These are phyloP conservation scores for Diaporthe helianthi DNA, from an alignment of 2,329 filamentous ascomycete genomes.

Conservation along the genomic window DNA sequence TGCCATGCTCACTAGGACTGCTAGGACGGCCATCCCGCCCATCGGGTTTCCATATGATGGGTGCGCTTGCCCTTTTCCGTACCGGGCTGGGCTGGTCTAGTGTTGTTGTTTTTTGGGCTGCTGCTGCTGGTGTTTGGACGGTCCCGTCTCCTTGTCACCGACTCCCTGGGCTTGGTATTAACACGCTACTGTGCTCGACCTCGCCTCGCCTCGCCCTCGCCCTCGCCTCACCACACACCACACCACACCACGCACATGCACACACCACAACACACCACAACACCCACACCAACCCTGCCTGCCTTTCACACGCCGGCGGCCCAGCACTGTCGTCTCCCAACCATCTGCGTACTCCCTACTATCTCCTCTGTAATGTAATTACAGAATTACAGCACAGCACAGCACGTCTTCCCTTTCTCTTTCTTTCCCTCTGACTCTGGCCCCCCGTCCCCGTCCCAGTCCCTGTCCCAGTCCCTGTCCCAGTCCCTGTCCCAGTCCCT, in stretches of 20 bases:
- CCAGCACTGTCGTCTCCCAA: not conserved
- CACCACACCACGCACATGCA: no score
- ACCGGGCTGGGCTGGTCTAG: not conserved
- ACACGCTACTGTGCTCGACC: not conserved
- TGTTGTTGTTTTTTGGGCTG: not conserved
- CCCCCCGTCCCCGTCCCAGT: not conserved
- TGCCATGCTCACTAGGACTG: conserved; percentile 1
- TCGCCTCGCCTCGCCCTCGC: not conserved
- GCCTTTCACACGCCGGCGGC: not conserved
- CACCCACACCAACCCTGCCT: conserved; percentile 10
- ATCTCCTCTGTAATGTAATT: conserved; percentile 3
- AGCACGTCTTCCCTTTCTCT: not conserved
- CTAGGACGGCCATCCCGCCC: not conserved
- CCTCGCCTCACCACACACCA: no score
- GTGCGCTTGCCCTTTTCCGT: not conserved
- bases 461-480: conserved; percentile 7
- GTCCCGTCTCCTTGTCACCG: not conserved
- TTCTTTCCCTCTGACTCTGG: not conserved
- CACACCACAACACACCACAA: no score
- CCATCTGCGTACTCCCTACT: conserved; percentile 17
- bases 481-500: conserved; percentile 8
- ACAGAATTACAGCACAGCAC: no score
- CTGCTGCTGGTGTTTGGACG: not conserved
- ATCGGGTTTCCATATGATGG: conserved; percentile 1
- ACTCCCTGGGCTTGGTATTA: not conserved